Evolutionary conservation across 2,329 filamentous ascomycete genomes (phyloP).

Genomic region (Fusarium sp.): DNA sequence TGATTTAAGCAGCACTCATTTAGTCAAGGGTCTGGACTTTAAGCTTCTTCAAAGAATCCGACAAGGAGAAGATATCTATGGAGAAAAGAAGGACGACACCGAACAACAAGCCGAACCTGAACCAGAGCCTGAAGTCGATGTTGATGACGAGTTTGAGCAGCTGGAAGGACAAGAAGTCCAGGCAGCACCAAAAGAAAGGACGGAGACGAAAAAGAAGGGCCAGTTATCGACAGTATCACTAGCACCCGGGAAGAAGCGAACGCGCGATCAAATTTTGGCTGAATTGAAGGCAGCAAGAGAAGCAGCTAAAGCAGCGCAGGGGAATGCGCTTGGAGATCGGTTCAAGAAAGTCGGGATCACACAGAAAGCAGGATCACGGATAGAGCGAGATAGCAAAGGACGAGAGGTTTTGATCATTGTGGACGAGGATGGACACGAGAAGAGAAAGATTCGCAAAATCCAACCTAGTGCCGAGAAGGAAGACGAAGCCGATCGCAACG

Average conservation of each 20-base stretch:
- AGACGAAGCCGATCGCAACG: constrained; percentile 54
- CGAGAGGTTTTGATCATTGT: constrained; percentile 74
- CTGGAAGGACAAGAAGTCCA: constrained; percentile 68
- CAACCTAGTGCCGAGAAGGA: constrained; percentile 57
- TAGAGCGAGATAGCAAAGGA: constrained; percentile 72
- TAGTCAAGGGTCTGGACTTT: constrained; percentile 93
- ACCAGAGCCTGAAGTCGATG: constrained; percentile 52
- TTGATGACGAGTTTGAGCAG: constrained; percentile 76
- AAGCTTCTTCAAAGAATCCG: constrained; percentile 78
- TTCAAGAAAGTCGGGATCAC: constrained; percentile 75
- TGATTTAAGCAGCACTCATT: constrained; percentile 82
- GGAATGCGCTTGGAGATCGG: constrained; percentile 66
- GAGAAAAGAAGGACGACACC: constrained; percentile 50
- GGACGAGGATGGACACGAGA: constrained; percentile 75
- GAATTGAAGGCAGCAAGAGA: constrained; percentile 74
- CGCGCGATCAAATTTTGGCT: constrained; percentile 75
- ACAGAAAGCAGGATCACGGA: constrained; percentile 66
- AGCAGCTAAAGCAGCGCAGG: constrained; percentile 68
- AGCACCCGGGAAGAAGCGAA: constrained; percentile 71
- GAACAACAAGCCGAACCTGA: constrained; percentile 50
- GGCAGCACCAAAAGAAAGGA: constrained; percentile 64
- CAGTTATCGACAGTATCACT: constrained; percentile 67
- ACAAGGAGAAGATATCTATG: constrained; percentile 76
- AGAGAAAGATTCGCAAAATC: constrained; percentile 71
- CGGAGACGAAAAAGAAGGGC: constrained; percentile 68